These are phyloP conservation scores for Nemania sp. DNA, from an alignment of 2,329 filamentous ascomycete genomes.

Conservation along the genomic window DNA sequence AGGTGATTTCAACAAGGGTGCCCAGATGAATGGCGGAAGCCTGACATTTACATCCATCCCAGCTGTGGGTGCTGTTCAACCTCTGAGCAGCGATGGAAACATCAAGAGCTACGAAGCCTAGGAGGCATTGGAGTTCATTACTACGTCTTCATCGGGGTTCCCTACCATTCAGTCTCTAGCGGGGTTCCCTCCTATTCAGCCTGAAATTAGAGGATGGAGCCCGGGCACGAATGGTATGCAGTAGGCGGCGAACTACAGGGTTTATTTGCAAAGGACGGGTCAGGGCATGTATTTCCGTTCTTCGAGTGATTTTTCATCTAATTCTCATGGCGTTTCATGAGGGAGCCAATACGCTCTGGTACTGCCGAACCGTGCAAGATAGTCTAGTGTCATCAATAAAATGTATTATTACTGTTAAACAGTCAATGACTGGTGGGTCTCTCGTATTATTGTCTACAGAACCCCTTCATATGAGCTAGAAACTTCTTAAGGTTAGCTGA, in stretches of 20 bases:
- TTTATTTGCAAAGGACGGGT: constrained; percentile 13
- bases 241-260: constrained; percentile 30
- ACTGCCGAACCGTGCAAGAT: constrained; percentile 6
- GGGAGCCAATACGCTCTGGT: constrained; percentile 15
- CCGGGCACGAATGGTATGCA: constrained; percentile 11
- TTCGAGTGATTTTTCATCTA: constrained; percentile 5
- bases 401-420: constrained; percentile 28
- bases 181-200: too few species aligned
- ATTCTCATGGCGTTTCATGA: constrained; percentile 24
- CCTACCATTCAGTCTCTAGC: too few species aligned
- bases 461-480: background rate
- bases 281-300: constrained; percentile 12
- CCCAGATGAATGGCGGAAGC: constrained; percentile 55
- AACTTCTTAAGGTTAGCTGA: background rate
- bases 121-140: background rate
- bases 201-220: too few species aligned
- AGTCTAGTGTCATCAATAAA: constrained; percentile 26
- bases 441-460: background rate
- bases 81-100: constrained; percentile 57
- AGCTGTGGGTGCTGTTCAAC: constrained; percentile 51
- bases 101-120: constrained; percentile 63
- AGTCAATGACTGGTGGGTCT: constrained; percentile 1
- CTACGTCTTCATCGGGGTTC: too few species aligned
- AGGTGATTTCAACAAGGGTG: constrained; percentile 54
- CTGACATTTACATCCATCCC: constrained; percentile 56